phyloP scores from a whole-genome alignment of 2,329 filamentous ascomycete species.

The Botrytis medusae region DNA sequence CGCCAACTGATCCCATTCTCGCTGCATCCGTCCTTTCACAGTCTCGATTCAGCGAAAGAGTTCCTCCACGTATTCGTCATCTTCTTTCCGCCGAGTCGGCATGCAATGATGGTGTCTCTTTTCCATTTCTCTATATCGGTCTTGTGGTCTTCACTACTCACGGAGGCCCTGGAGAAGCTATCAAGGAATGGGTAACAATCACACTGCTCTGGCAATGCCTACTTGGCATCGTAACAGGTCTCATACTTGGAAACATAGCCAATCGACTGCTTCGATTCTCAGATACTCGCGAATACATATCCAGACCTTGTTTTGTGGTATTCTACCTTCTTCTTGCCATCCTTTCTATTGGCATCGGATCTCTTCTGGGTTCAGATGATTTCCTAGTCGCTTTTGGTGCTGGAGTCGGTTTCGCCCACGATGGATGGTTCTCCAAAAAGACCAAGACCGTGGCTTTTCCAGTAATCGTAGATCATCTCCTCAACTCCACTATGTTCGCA shows the following conservation, averaged over 20 bases:
- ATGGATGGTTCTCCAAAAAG: conserved; percentile 52
- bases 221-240: conserved; percentile 48
- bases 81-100: conserved; percentile 54
- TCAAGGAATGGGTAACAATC: conserved; percentile 54
- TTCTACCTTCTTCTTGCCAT: conserved; percentile 57
- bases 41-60: conserved; percentile 51
- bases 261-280: conserved; percentile 51
- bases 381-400: conserved; percentile 58
- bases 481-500: conserved; percentile 56
- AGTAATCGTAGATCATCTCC: conserved; percentile 52
- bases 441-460: conserved; percentile 48
- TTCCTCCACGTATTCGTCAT: conserved; percentile 52
- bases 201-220: conserved; percentile 56
- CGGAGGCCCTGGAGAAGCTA: conserved; percentile 40
- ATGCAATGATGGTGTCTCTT: conserved; percentile 56
- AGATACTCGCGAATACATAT: conserved; percentile 47
- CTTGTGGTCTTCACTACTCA: conserved; percentile 45
- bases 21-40: conserved; percentile 54
- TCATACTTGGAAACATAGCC: conserved; percentile 48
- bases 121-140: conserved; percentile 57
- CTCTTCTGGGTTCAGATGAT: conserved; percentile 53
- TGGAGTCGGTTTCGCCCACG: conserved; percentile 54
- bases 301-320: conserved; percentile 50
- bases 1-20: conserved; percentile 57
- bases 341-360: conserved; percentile 52